These are phyloP conservation scores for Alternaria sp. DNA, from an alignment of 2,329 filamentous ascomycete species.

Conservation along the genomic window DNA sequence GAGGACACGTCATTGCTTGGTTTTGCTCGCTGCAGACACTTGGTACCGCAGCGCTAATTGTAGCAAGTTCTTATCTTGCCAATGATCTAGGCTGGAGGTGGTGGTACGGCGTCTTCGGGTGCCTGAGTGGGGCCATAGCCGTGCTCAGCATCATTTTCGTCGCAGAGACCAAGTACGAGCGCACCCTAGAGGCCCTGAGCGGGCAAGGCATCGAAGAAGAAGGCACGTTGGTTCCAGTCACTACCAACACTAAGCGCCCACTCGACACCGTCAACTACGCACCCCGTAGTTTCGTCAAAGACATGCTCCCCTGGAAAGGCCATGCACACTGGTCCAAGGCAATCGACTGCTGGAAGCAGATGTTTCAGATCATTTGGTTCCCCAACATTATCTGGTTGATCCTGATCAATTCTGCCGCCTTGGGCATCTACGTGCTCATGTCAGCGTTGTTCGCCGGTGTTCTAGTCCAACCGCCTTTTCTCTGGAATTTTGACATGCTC, in stretches of 20 bases:
- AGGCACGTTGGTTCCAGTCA: slow-evolving; percentile 16
- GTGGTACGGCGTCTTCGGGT: slow-evolving; percentile 22
- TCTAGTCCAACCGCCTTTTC: slow-evolving; percentile 16
- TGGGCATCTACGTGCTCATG: slow-evolving; percentile 24
- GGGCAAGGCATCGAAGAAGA: slow-evolving; percentile 22
- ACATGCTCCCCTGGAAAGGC: slow-evolving; percentile 22
- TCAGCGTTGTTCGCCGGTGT: slow-evolving; percentile 20
- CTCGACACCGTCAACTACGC: slow-evolving; percentile 16
- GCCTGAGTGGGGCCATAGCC: slow-evolving; percentile 13
- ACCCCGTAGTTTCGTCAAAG: slow-evolving; percentile 14
- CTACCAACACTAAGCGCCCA: slow-evolving; percentile 14
- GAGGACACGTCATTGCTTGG: slow-evolving; percentile 21
- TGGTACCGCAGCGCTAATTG: slow-evolving; percentile 18
- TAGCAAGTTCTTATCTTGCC: slow-evolving; percentile 20
- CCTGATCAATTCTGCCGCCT: slow-evolving; percentile 13
- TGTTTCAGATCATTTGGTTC: slow-evolving; percentile 23
- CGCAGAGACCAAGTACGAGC: slow-evolving; percentile 19
- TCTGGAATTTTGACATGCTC: slow-evolving; percentile 18
- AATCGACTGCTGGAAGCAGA: slow-evolving; percentile 21
- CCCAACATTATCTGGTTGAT: slow-evolving; percentile 21
- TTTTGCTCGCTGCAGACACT: slow-evolving; percentile 22
- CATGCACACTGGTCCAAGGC: slow-evolving; percentile 16
- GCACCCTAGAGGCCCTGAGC: slow-evolving; percentile 18
- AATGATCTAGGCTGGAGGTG: slow-evolving; percentile 22
- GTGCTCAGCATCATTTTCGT: slow-evolving; percentile 20